phyloP scores from a whole-genome alignment of 2,329 filamentous ascomycete species.

The Fusarium multiceps region DNA sequence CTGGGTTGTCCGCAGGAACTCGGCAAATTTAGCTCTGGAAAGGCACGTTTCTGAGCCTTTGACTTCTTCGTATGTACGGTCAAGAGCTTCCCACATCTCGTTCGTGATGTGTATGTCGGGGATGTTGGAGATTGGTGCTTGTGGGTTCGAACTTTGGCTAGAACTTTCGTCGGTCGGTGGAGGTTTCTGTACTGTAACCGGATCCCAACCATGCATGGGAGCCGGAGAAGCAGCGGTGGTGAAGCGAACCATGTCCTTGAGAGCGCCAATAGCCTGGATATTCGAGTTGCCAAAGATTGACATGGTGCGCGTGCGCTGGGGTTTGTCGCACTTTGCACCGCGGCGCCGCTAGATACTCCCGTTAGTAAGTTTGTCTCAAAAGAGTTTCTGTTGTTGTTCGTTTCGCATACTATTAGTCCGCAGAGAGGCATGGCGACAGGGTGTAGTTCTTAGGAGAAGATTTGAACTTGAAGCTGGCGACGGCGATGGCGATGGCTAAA shows the following conservation, averaged over 20 bases:
- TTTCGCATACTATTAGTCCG: constrained; percentile 39
- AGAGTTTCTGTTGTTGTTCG: background rate
- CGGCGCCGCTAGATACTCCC: constrained; percentile 25
- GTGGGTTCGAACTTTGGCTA: constrained; percentile 38
- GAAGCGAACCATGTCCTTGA: constrained; percentile 50
- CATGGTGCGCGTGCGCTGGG: constrained; percentile 51
- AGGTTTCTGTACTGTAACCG: constrained; percentile 32
- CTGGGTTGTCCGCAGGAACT: constrained; percentile 64
- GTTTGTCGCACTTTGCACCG: constrained; percentile 35
- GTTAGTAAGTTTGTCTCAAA: constrained; percentile 16
- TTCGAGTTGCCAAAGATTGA: constrained; percentile 56
- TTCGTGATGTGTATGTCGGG: constrained; percentile 58
- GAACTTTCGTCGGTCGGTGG: constrained; percentile 41
- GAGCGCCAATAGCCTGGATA: constrained; percentile 42
- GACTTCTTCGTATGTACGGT: constrained; percentile 60
- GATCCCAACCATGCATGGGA: constrained; percentile 41
- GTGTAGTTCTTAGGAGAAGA: constrained; percentile 10
- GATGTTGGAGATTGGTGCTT: constrained; percentile 39
- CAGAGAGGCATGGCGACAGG: constrained; percentile 37
- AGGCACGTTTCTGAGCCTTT: constrained; percentile 50
- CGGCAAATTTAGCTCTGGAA: constrained; percentile 54
- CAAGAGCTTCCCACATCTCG: constrained; percentile 61
- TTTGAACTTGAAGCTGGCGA: constrained; percentile 34
- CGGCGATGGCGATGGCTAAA: constrained; percentile 29
- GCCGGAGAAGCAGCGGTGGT: constrained; percentile 48